A percentile compares a stretch with the other conserved stretches of the same genome.
Evolutionary conservation across 345 rosid genomes (phyloP).

Genomic region (Psidium guajava): DNA sequence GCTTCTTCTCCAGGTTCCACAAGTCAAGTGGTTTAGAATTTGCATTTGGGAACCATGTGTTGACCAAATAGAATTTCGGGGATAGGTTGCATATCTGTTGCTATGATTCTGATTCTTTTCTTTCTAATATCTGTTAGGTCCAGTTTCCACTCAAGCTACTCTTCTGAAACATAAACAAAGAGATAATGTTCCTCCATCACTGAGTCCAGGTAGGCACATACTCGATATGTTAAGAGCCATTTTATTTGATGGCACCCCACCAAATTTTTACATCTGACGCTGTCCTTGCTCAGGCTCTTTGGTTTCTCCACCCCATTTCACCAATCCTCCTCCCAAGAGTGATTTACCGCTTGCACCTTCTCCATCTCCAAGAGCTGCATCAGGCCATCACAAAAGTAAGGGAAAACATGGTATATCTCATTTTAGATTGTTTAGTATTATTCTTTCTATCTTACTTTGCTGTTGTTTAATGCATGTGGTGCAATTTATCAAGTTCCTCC

Average conservation of each 20-base stretch:
- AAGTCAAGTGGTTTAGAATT: not conserved
- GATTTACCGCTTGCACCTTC: conserved; percentile 35
- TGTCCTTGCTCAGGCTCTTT: conserved; percentile 16
- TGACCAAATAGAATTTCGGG: not conserved
- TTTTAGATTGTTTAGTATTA: not conserved
- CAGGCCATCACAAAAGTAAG: conserved; percentile 33
- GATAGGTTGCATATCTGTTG: not conserved
- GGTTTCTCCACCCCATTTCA: conserved; percentile 19
- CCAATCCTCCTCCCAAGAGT: conserved; percentile 20
- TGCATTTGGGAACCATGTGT: not conserved
- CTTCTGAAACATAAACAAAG: conserved; percentile 16
- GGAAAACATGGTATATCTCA: not conserved
- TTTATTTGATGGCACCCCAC: not conserved
- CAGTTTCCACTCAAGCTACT: conserved; percentile 20
- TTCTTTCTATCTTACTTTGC: conserved; percentile 7
- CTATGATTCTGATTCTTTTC: not conserved
- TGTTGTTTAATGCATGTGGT: conserved; percentile 12
- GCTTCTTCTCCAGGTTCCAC: not conserved
- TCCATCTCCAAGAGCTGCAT: conserved; percentile 33
- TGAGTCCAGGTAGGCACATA: conserved; percentile 28
- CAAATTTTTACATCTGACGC: not conserved
- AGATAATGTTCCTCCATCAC: conserved; percentile 39
- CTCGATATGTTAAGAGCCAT: not conserved
- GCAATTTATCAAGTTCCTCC: conserved; percentile 26
- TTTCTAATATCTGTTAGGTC: conserved; percentile 26